Evolutionary conservation across 768 basidiomycete genomes (phyloP), one percentile per base, ranked within the genome.

Genomic region (Kwoniella newhampshirensis): DNA sequence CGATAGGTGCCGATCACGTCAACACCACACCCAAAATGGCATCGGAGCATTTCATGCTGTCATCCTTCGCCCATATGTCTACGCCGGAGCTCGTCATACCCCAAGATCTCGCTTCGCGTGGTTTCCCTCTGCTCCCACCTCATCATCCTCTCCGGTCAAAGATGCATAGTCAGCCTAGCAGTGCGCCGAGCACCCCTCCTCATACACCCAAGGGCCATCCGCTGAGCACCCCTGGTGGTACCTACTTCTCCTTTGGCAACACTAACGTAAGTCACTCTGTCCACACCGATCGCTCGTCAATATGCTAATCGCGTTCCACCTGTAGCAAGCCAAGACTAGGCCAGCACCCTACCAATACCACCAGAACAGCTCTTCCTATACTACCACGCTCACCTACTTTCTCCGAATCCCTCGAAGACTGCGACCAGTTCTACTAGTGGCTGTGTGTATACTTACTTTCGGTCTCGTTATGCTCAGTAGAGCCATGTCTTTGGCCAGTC

Each of bases 181-280:
- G 39, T 37, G 48, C 20, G 47, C 15, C 44, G 17, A 41, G 46
- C 3, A 53, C 43, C 11, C 67, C 67, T 2, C 67, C 70, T 36
- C 51, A 54, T 25, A 72, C 70, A 4, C 70, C 70, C 18, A 72
- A 72, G 40, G 70, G 70, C 26, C 70, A 72, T 39, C 70, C 70
- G 18, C 2, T 72, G 23, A 27, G 48, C 32, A 37, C 32, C 3
- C 28, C 35, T 35, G 17, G 27, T 18, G 43, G 51, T 25, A 20
- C 39, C 21, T 53, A 53, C 39, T 63, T 53, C 40, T 49, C 63
- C 36, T 63, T 60, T 44, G 44, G 35, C 40, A 48, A 57, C 36
- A n/a, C n/a, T n/a, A 54, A 58, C 44, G 63, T 68, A 27, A 67
- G 62, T 56, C n/a, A n/a, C n/a, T n/a, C n/a, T n/a, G n/a, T n/a